Base-by-base conservation (phyloP, 2,329 filamentous ascomycete species). In the Aureobasidium lini region DNA sequence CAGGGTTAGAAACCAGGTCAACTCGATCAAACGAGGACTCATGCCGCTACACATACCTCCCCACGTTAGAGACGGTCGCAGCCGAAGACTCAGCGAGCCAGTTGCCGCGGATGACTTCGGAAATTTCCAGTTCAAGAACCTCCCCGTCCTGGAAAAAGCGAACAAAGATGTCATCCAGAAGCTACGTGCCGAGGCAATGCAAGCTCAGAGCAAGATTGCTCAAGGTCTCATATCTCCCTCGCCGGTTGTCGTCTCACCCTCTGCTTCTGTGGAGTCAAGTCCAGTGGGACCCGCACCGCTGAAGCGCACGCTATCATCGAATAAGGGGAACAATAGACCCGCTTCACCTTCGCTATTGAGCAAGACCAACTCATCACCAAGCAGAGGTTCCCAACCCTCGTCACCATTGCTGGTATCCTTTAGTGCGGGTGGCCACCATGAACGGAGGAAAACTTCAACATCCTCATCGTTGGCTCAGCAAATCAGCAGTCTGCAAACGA, bases 151-250 rank as follows among this genome's bases (percentile, higher is more conserved):
- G 16, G 94, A 97, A 68, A 97, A 96, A 73, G 94, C 94, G 58
- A 99, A 99, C 75, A 99, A 99, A 71, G 94, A 99, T 68, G 91
- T 97, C 32, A 96, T 99, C 34, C 92, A 97, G 68, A 97, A 97
- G 72, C 79, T 99, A 60, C 86, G 92, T 10, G 90, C 92, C 23
- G 92, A 97, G 72, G 92, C 94, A 3, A 81, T 96, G 76, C 91
- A 87, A 67, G 79, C 81, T 37, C 83, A 85, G 66, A 79, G 79
- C 62, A 83, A 84, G 64, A 60, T 72, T 18, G 66, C 66, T 1
- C 70, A 70, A 58, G 72, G 74, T 13, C 68, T 76, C 3, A 71
- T 73, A 40, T 78, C 77, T 23, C 59, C 63, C 1, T 62, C 63
- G 8, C 60, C 64, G 37, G 68, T 63, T 7, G 70, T 76, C 4